A percentile compares a stretch with the other conserved stretches of the same genome.
Evolutionary conservation across 495 filamentous ascomycete species (phyloP).

Genomic region (Cercophora scortea): DNA sequence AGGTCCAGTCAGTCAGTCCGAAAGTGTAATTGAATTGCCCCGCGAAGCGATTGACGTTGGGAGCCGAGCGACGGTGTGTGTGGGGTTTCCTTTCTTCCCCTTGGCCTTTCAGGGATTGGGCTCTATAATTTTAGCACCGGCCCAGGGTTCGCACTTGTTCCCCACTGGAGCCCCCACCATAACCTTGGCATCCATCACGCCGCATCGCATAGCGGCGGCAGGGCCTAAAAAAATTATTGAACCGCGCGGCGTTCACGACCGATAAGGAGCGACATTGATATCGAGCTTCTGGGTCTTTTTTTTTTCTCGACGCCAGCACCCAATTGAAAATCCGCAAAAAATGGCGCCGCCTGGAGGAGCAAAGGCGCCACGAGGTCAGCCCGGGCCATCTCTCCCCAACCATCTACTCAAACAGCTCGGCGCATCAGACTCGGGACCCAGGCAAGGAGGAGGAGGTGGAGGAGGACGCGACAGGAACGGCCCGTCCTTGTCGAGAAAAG

Average conservation of each 20-base stretch:
- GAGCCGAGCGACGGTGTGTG: not conserved
- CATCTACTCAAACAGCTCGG: constrained; percentile 23
- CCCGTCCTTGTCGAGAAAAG: constrained; percentile 30
- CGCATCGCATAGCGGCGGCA: no score
- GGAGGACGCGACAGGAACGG: not conserved
- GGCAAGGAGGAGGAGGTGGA: not conserved
- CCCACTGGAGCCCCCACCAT: no score
- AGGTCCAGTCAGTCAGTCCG: no score
- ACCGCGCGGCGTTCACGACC: no score
- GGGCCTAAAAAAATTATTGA: no score
- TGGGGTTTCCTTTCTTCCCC: not conserved
- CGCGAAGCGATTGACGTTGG: constrained; percentile 7
- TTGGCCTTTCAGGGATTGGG: not conserved
- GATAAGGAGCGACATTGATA: no score
- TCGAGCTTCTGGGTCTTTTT: not conserved
- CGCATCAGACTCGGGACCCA: constrained; percentile 1
- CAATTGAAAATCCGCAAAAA: not conserved
- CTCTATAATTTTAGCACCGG: not conserved
- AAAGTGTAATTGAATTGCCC: not conserved
- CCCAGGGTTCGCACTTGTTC: no score
- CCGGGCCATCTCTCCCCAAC: constrained; percentile 10
- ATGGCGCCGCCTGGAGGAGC: constrained; percentile 10
- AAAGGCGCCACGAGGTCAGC: not conserved
- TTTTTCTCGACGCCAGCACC: no score
- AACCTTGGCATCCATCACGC: no score